A percentile compares a stretch with the other conserved stretches of the same genome.
Evolutionary conservation across 2,329 filamentous ascomycete species (phyloP).

Genomic region (Trichocomaceae sp.): DNA sequence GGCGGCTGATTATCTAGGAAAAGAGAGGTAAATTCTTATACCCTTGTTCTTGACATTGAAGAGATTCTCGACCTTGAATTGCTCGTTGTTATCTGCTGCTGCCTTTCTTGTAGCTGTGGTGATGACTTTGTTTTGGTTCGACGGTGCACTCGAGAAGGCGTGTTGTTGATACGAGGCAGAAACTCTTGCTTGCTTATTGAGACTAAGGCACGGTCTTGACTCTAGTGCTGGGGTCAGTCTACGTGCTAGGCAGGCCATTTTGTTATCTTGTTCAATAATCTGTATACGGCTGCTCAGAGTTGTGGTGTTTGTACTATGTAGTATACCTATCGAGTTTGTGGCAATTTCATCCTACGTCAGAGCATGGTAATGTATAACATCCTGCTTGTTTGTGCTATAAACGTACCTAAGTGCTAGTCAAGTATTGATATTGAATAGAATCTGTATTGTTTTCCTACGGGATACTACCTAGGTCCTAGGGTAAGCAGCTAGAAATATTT

Average conservation of each 20-base stretch:
- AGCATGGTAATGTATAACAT: too few relatives aligned
- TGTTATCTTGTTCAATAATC: background rate
- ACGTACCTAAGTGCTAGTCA: too few relatives aligned
- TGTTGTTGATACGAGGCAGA: background rate
- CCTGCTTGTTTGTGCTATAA: too few relatives aligned
- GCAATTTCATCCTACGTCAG: too few relatives aligned
- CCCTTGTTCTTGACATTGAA: conserved; percentile 49
- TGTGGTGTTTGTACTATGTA: too few relatives aligned
- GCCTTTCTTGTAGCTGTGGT: conserved; percentile 31
- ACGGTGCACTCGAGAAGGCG: background rate
- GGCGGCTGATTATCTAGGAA: background rate
- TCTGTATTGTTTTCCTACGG: too few relatives aligned
- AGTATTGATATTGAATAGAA: too few relatives aligned
- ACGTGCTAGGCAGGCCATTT: background rate
- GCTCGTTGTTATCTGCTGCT: conserved; percentile 33
- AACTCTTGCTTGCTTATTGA: background rate
- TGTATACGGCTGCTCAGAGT: background rate
- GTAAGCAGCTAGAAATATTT: too few relatives aligned
- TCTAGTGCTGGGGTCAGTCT: background rate
- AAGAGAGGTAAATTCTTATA: conserved; percentile 8
- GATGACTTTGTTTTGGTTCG: background rate
- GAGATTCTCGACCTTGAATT: conserved; percentile 46
- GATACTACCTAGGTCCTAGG: too few relatives aligned
- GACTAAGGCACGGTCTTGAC: background rate
- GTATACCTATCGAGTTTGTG: too few relatives aligned